Evolutionary conservation across 768 basidiomycete genomes (phyloP).

Genomic region (Termitomyces sp.): DNA sequence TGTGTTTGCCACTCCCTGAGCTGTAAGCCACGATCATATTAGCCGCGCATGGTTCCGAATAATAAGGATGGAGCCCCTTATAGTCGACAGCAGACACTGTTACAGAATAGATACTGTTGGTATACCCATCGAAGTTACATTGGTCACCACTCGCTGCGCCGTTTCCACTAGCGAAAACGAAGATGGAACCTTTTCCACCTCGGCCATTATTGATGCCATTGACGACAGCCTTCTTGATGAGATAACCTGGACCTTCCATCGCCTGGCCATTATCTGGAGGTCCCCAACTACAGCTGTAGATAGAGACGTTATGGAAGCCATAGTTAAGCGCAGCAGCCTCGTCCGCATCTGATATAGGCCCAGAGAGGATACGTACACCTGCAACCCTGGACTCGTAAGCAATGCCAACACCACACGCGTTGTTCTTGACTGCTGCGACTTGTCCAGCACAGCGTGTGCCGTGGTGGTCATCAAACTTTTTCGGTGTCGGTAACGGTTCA

Average conservation of each 20-base stretch:
- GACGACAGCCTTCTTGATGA: constrained; percentile 90
- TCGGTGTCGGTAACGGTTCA: constrained; percentile 77
- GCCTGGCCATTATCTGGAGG: constrained; percentile 91
- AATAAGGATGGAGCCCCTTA: constrained; percentile 91
- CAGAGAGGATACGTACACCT: constrained; percentile 92
- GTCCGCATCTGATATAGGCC: constrained; percentile 90
- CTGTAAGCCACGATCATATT: constrained; percentile 97
- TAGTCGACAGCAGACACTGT: constrained; percentile 95
- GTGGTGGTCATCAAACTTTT: constrained; percentile 88
- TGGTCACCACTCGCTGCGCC: constrained; percentile 89
- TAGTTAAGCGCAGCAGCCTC: constrained; percentile 95
- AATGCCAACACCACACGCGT: constrained; percentile 91
- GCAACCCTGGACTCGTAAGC: constrained; percentile 90
- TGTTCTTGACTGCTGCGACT: constrained; percentile 88
- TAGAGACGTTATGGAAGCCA: constrained; percentile 85
- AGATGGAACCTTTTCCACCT: constrained; percentile 85
- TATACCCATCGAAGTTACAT: constrained; percentile 99
- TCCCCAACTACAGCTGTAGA: constrained; percentile 98
- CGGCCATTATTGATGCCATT: constrained; percentile 92
- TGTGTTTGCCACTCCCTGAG: constrained; percentile 89
- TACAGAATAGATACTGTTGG: constrained; percentile 94
- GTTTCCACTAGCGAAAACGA: constrained; percentile 97
- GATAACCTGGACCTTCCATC: constrained; percentile 90
- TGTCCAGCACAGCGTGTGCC: constrained; percentile 98
- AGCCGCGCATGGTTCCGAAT: constrained; percentile 96